Percentiles rank a stretch among this genome's conserved stretches.
Conservation (phyloP, 2,329 filamentous ascomycete species). For the Fusarium azukiicola region DNA sequence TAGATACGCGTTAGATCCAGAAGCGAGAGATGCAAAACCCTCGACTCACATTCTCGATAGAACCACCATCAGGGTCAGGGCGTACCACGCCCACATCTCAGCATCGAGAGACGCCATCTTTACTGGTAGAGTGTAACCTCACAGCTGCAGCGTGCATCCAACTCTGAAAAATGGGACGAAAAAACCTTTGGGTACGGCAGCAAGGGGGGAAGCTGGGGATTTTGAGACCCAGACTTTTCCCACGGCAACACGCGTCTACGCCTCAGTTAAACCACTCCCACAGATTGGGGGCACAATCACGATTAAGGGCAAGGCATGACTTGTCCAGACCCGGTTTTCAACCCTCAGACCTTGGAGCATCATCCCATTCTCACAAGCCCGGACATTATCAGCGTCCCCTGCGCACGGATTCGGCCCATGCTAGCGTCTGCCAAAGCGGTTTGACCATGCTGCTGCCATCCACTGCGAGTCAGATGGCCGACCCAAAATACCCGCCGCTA, state of each 20-base stretch:
- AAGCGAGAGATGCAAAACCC: not conserved
- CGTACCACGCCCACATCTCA: conserved; percentile 69
- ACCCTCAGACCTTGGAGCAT: conserved; percentile 9
- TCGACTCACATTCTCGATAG: conserved; percentile 61
- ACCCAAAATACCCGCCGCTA: conserved; percentile 2
- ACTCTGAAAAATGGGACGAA: conserved; percentile 8
- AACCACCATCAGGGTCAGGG: conserved; percentile 63
- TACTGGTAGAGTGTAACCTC: not conserved
- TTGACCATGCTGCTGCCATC: conserved; percentile 5
- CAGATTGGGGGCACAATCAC: not conserved
- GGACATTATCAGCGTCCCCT: conserved; percentile 16
- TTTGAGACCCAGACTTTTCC: conserved; percentile 35
- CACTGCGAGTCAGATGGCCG: conserved; percentile 20
- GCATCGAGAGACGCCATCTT: conserved; percentile 53
- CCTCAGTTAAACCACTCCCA: not conserved
- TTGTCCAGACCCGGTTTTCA: not conserved
- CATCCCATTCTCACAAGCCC: conserved; percentile 11
- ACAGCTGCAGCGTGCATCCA: conserved; percentile 18
- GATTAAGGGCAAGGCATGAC: not conserved
- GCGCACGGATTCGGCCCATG: not conserved
- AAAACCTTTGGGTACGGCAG: conserved; percentile 18
- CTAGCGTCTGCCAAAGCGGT: not conserved
- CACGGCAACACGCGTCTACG: not conserved
- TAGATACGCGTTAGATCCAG: conserved; percentile 38
- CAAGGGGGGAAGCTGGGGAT: not conserved